Evolutionary conservation across 441 rosid species (phyloP), one percentile per base, ranked within the genome.

Genomic region (Populus hybrid): DNA sequence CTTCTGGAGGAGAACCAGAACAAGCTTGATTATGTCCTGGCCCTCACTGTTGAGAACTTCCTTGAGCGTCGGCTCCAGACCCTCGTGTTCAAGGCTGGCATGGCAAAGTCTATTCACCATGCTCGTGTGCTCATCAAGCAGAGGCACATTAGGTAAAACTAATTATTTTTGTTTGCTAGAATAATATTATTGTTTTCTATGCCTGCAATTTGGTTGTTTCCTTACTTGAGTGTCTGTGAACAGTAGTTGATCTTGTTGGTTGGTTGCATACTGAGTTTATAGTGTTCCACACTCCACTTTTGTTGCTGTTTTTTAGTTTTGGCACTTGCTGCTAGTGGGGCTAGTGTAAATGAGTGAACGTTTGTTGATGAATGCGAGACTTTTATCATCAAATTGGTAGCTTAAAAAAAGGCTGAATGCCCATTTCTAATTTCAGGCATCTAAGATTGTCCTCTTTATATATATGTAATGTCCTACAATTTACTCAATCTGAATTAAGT

Each of bases 1-100:
- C 97, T 93, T 24, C 83, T 93, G 84, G 97, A 93, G 20, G 97
- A 89, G 85, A 89, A 88, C 72, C 97, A 92, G 86, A 92, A 92
- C 93, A 93, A 93, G 88, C 97, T 92, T 6, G 97, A 92, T 89
- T 92, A 93, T 73, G 98, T 92, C 80, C 82, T 93, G 87, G 92
- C 97, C 2, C 77, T 93, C 81, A 93, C 95, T 7, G 95, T 93
- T 70, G 98, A 93, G 91, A 93, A 88, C 80, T 92, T 92, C 83
- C 90, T 93, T 20, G 97, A 93, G 79, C 93, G 95, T 30, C 88
- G 94, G 14, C 91, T 93, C 38, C 95, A 93, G 81, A 93, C 98
- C 0, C 87, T 90, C 59, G 93, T 93, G 10, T 93, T 93, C 75
- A 91, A 92, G 90, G 83, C 93, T 77, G 96, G 98, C 73, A 88